These are phyloP conservation scores for Geosmithia morbida DNA, from an alignment of 2,329 filamentous ascomycete species.

Conservation along the genomic window DNA sequence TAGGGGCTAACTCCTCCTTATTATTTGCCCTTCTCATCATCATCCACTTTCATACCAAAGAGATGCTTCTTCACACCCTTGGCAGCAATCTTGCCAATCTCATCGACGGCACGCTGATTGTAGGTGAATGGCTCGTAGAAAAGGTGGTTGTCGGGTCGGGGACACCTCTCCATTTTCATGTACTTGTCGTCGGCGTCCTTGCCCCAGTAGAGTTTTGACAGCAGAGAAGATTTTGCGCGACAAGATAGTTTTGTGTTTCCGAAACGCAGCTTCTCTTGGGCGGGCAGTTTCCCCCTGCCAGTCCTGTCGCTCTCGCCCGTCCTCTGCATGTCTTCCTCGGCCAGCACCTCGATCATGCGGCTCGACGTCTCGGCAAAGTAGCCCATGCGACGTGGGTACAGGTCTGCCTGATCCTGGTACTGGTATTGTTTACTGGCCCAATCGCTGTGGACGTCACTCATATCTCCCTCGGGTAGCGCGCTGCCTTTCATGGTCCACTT, in stretches of 20 bases:
- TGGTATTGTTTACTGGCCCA: slow-evolving; percentile 5
- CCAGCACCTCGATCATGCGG: slow-evolving; percentile 27
- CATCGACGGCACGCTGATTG: slow-evolving; percentile 14
- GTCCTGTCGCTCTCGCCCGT: slow-evolving; percentile 24
- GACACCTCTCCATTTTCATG: slow-evolving; percentile 16
- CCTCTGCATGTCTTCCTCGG: slow-evolving; percentile 31
- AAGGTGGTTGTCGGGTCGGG: slow-evolving; percentile 28
- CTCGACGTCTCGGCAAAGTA: slow-evolving; percentile 24
- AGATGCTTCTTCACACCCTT: slow-evolving; percentile 9
- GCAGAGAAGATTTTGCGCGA: slow-evolving; percentile 9
- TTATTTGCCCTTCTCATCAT: background rate
- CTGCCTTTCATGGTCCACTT: slow-evolving; percentile 29
- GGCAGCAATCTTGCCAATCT: slow-evolving; percentile 7
- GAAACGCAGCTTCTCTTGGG: slow-evolving; percentile 19
- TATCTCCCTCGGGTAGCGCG: slow-evolving; percentile 19
- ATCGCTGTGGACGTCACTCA: slow-evolving; percentile 3
- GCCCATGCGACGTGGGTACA: slow-evolving; percentile 23
- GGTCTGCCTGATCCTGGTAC: slow-evolving; percentile 10
- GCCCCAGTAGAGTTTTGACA: background rate
- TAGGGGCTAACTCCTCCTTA: background rate
- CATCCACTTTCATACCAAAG: background rate
- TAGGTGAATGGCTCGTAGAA: slow-evolving; percentile 38
- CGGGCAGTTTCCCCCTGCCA: slow-evolving; percentile 23
- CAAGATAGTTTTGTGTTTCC: slow-evolving; percentile 28
- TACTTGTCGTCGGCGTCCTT: slow-evolving; percentile 1